These are phyloP conservation scores for Novakomyces olei DNA, from an alignment of 805 yeast genomes.

Conservation along the genomic window DNA sequence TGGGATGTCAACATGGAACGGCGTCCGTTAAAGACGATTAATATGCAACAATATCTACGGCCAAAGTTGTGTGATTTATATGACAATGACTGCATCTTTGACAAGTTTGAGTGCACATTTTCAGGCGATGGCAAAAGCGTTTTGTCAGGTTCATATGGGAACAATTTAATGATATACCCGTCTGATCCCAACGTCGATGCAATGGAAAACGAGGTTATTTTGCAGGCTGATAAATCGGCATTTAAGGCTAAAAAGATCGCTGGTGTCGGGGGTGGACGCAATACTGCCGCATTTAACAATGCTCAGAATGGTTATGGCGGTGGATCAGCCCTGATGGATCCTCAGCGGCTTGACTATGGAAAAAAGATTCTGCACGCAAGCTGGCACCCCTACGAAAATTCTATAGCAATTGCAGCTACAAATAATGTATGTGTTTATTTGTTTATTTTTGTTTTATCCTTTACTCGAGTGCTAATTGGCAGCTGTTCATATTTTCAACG, in stretches of 20 bases:
- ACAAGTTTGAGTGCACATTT: conserved; percentile 90
- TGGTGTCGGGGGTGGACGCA: conserved; percentile 8
- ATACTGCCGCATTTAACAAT: conserved; percentile 11
- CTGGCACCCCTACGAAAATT: conserved; percentile 95
- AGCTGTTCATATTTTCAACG: not conserved
- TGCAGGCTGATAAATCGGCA: conserved; percentile 96
- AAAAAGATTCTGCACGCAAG: conserved; percentile 85
- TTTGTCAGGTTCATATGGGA: conserved; percentile 94
- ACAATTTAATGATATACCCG: conserved; percentile 92
- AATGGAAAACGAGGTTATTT: conserved; percentile 42
- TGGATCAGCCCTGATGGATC: conserved; percentile 25
- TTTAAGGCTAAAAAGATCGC: conserved; percentile 57
- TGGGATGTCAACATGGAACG: conserved; percentile 98
- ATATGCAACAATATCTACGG: conserved; percentile 84
- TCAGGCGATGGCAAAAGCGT: conserved; percentile 79
- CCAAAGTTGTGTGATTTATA: conserved; percentile 90
- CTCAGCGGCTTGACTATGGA: conserved; percentile 73
- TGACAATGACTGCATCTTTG: conserved; percentile 95
- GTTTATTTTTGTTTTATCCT: not conserved
- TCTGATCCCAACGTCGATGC: conserved; percentile 15
- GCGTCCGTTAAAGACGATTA: conserved; percentile 80
- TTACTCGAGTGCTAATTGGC: not conserved
- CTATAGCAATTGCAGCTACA: conserved; percentile 95
- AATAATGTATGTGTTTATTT: conserved; percentile 35
- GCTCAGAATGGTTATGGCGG: conserved; percentile 18